Percentiles rank a stretch among this genome's conserved stretches.
Evolutionary conservation across 2,329 filamentous ascomycete genomes (phyloP).

Genomic region (Cladosporium phlei): DNA sequence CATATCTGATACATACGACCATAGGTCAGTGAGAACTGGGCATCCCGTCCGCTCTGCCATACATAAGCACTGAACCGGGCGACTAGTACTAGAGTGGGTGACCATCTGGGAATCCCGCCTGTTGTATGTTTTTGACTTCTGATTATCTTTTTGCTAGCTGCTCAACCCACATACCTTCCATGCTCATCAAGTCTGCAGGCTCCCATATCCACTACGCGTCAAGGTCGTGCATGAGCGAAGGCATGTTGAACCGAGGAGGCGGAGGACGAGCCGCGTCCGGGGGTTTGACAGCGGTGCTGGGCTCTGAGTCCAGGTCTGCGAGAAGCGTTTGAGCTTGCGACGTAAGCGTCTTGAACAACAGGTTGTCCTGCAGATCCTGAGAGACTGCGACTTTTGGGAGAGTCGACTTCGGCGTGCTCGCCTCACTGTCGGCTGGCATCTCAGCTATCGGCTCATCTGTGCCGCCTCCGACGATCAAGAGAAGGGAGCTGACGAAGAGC

Average conservation of each 20-base stretch:
- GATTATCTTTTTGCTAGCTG: neutral
- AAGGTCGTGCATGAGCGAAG: constrained; percentile 22
- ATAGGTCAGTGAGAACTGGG: no score
- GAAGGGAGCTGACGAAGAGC: constrained; percentile 49
- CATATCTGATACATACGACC: no score
- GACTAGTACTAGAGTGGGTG: no score
- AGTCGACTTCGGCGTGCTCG: neutral
- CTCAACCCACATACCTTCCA: neutral
- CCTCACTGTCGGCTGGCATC: neutral
- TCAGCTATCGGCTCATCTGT: no score
- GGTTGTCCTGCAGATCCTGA: neutral
- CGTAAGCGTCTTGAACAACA: neutral
- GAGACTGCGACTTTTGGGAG: neutral
- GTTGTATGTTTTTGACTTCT: no score
- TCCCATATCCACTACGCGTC: constrained; percentile 32
- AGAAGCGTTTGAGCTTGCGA: neutral
- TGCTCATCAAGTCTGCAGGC: neutral
- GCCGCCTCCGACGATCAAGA: neutral
- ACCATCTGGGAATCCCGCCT: no score
- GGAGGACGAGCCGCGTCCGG: neutral
- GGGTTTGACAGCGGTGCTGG: neutral
- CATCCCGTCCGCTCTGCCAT: no score
- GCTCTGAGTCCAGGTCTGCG: neutral
- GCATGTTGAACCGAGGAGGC: neutral
- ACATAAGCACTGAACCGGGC: no score